Conservation (phyloP, 176 grass and related monocot species). For the Chloris gayana region DNA sequence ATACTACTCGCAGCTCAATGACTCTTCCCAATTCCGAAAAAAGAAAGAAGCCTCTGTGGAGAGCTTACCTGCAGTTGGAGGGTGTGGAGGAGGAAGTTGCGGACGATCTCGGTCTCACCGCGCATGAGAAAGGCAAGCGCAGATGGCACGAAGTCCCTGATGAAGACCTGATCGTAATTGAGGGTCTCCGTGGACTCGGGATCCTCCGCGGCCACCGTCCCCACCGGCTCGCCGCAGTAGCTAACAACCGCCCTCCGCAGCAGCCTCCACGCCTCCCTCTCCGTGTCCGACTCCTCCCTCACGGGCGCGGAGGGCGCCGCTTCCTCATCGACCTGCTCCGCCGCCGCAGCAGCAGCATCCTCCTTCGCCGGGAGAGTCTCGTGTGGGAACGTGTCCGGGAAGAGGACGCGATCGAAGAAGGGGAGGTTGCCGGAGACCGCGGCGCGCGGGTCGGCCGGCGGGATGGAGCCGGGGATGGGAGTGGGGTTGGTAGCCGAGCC, state of each 20-base stretch:
- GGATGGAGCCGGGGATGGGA: conserved; percentile 19
- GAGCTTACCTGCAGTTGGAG: conserved; percentile 85
- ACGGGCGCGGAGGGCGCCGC: conserved; percentile 3
- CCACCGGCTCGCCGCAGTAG: conserved; percentile 81
- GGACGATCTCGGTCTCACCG: conserved; percentile 95
- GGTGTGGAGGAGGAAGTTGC: conserved; percentile 96
- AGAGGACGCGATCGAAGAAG: conserved; percentile 55
- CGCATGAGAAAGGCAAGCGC: conserved; percentile 94
- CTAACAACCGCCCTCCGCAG: conserved; percentile 78
- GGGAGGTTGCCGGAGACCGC: conserved; percentile 44
- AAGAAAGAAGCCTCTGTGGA: not conserved
- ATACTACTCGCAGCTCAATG: not conserved
- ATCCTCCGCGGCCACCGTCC: conserved; percentile 86
- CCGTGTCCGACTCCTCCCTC: conserved; percentile 66
- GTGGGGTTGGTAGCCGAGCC: conserved; percentile 21
- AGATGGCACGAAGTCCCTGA: conserved; percentile 94
- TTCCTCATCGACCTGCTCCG: conserved; percentile 18
- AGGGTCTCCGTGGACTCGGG: conserved; percentile 63
- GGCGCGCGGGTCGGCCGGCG: conserved; percentile 38
- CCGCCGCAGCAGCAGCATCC: conserved; percentile 8
- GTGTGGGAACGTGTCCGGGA: conserved; percentile 32
- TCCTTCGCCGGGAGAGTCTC: conserved; percentile 25
- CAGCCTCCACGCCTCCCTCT: conserved; percentile 89
- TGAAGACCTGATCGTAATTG: conserved; percentile 99
- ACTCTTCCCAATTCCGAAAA: not conserved